Evolutionary conservation across 1,284 basidiomycete genomes (phyloP), one percentile per base, ranked within the genome.

Genomic region (Melampsora larici-populina): DNA sequence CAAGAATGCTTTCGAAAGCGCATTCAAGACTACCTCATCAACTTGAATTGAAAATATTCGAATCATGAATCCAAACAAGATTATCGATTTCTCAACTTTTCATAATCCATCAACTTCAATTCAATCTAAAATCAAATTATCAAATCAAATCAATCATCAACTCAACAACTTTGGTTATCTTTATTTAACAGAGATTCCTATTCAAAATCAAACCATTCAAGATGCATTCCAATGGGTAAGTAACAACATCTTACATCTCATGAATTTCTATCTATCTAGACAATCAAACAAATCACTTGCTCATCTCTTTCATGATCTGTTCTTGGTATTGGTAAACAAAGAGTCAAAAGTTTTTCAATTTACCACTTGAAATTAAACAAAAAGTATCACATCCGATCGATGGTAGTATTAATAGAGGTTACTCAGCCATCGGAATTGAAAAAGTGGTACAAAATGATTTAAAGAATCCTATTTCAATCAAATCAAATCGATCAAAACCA

Each of bases 341-440:
- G 87, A 87, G 87, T 1, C 86, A 86, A 79, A 83, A 81, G 26
- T 87, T 89, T 82, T 89, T 90, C 79, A 84, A 84, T 0, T 85
- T 86, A 5, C 86, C 88, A 0, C 79, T 84, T 71, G 87, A 88
- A 49, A 82, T 83, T 40, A 90, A 90, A 81, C 84, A 86, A 81
- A 85, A 88, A 7, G 88, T 88, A 0, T 88, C 88, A 26, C 88
- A 89, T 80, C 88, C 88, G 7, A 83, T 85, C 1, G 86, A 86
- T 15, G 88, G 88, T 1, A 84, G 85, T 15, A 87, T 87, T 79
- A 87, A 87, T 81, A 84, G 88, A 81, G 88, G 88, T 84, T 82
- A 81, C 64, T 81, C 82, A 0, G 81, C 81, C 46, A 80, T 84
- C 74, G 83, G 83, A 3, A 81, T 83, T 62, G 83, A 83, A 79